phyloP scores from a whole-genome alignment of 371 early-diverging fungal species.

The Catenaria anguillulae region DNA sequence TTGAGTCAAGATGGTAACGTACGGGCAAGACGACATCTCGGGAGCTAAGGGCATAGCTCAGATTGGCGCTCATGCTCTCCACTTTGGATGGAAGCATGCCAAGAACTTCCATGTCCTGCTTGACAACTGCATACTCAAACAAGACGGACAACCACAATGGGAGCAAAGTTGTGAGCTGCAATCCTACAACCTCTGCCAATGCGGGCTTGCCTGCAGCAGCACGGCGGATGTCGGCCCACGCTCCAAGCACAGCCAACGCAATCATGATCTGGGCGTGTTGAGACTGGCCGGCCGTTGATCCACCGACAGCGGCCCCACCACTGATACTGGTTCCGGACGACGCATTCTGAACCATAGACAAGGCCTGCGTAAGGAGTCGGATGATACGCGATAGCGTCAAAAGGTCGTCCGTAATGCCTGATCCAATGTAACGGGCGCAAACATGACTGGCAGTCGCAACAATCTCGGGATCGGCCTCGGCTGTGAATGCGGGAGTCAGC shows the following conservation, averaged over 20 bases:
- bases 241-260: conserved; percentile 54
- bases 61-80: neutral
- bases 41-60: neutral
- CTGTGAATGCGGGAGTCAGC: conserved; percentile 66
- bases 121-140: conserved; percentile 2
- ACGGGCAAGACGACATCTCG: neutral
- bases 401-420: conserved; percentile 64
- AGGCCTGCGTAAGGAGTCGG: conserved; percentile 47
- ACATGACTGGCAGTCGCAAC: conserved; percentile 65
- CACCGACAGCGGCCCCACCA: too few relatives aligned
- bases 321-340: neutral
- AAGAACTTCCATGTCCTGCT: neutral
- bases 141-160: neutral
- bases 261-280: conserved; percentile 66
- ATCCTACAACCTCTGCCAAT: conserved; percentile 43
- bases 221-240: conserved; percentile 67
- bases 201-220: conserved; percentile 41
- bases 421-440: conserved; percentile 66
- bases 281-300: conserved; percentile 18
- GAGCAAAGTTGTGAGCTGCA: conserved; percentile 17
- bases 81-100: neutral
- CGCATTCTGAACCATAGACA: conserved; percentile 34
- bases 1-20: neutral
- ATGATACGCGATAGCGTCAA: conserved; percentile 55
- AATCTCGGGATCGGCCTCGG: conserved; percentile 60